Evolutionary conservation across 2,329 filamentous ascomycete species (phyloP).

Genomic region (Xylariaceae sp.): DNA sequence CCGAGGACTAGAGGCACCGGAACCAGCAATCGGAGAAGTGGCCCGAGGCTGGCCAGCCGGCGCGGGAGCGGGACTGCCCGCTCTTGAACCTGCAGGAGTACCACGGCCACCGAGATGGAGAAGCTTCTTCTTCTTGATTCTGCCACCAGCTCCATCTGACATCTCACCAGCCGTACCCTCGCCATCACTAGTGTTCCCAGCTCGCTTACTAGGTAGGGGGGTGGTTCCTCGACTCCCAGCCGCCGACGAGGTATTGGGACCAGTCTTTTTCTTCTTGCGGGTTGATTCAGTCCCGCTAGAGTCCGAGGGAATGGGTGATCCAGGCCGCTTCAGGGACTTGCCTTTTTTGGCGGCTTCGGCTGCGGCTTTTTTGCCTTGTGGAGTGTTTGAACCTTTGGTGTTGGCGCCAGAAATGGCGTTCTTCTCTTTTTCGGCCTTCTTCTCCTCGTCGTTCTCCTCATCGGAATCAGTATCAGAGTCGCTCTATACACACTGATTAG

Average conservation of each 20-base stretch:
- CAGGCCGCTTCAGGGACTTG: slow-evolving; percentile 73
- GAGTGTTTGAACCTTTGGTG: slow-evolving; percentile 63
- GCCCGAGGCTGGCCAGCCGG: slow-evolving; percentile 33
- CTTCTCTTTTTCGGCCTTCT: slow-evolving; percentile 53
- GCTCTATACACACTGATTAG: slow-evolving; percentile 23
- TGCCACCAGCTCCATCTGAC: slow-evolving; percentile 51
- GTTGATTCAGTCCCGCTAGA: slow-evolving; percentile 87
- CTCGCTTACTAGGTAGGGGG: slow-evolving; percentile 47
- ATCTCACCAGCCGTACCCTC: slow-evolving; percentile 67
- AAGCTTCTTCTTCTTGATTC: slow-evolving; percentile 44
- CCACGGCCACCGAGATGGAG: slow-evolving; percentile 37
- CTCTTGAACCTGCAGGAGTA: slow-evolving; percentile 56
- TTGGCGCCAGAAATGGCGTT: slow-evolving; percentile 48
- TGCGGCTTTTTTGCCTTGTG: slow-evolving; percentile 43
- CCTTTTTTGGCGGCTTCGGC: slow-evolving; percentile 48
- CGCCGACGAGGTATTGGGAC: slow-evolving; percentile 33
- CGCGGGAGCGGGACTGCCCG: slow-evolving; percentile 53
- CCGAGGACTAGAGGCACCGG: slow-evolving; percentile 8
- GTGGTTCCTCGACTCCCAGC: slow-evolving; percentile 52
- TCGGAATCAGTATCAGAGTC: slow-evolving; percentile 40
- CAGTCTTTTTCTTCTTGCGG: slow-evolving; percentile 70
- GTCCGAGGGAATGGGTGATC: slow-evolving; percentile 83
- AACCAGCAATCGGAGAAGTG: slow-evolving; percentile 27
- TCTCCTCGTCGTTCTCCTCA: slow-evolving; percentile 55
- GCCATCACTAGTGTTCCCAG: slow-evolving; percentile 65